A percentile compares a stretch with the other conserved stretches of the same genome.
These are phyloP conservation scores for Fraxinus nigra DNA, from an alignment of 305 asterid genomes.

Conservation along the genomic window DNA sequence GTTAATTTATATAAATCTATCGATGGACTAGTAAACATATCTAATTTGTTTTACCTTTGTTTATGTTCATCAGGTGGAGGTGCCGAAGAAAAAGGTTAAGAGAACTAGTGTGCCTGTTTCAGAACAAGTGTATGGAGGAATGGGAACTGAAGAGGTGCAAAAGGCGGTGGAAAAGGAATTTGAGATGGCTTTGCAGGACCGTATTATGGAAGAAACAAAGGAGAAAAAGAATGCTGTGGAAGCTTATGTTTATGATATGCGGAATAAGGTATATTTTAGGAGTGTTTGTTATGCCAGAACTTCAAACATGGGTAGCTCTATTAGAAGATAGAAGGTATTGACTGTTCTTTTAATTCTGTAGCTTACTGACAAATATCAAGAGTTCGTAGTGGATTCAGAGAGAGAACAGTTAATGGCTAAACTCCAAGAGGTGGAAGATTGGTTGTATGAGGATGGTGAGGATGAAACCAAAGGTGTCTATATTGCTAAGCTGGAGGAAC, in stretches of 20 bases:
- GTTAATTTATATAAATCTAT: not conserved
- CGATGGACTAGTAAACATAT: not conserved
- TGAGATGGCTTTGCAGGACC: conserved; percentile 99
- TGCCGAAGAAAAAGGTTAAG: conserved; percentile 79
- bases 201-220: conserved; percentile 80
- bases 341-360: conserved; percentile 13
- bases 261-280: conserved; percentile 41
- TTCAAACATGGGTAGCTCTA: not conserved
- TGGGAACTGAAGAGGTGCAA: conserved; percentile 63
- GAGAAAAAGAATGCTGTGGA: conserved; percentile 58
- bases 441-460: conserved; percentile 55
- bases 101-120: conserved; percentile 71
- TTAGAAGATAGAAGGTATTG: not conserved
- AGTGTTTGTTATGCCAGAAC: not conserved
- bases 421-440: conserved; percentile 50
- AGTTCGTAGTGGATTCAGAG: conserved; percentile 36
- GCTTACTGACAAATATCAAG: conserved; percentile 43
- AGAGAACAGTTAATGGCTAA: conserved; percentile 40
- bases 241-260: conserved; percentile 49
- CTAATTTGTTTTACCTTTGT: not conserved
- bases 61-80: conserved; percentile 55
- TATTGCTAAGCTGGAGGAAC: conserved; percentile 47
- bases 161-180: conserved; percentile 86
- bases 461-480: conserved; percentile 56
- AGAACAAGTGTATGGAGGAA: conserved; percentile 68